These are phyloP conservation scores for Colletotrichum truncatum DNA, from an alignment of 2,329 filamentous ascomycete species.

Conservation along the genomic window DNA sequence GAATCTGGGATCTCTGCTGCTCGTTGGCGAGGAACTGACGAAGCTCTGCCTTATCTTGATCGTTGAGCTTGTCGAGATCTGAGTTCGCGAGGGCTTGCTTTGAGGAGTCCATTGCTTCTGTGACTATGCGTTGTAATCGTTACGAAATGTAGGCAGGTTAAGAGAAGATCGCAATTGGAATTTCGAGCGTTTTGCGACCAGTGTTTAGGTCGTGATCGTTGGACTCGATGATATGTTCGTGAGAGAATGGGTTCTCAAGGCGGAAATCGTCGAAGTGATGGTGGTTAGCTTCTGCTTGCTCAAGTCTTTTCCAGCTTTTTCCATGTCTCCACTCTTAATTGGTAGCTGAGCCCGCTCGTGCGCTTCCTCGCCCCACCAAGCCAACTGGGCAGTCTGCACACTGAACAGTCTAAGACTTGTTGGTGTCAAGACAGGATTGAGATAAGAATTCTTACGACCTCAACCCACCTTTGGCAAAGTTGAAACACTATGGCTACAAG, in stretches of 20 bases:
- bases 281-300: not conserved
- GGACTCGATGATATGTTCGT: too few relatives aligned
- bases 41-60: slow-evolving; percentile 86
- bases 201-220: too few relatives aligned
- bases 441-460: too few relatives aligned
- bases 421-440: too few relatives aligned
- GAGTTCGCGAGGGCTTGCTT: slow-evolving; percentile 56
- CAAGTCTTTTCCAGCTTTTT: not conserved
- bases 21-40: slow-evolving; percentile 87
- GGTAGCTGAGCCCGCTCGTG: not conserved
- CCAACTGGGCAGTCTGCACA: too few relatives aligned
- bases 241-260: not conserved
- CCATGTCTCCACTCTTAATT: not conserved
- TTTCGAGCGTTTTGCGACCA: too few relatives aligned
- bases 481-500: too few relatives aligned
- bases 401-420: too few relatives aligned
- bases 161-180: too few relatives aligned
- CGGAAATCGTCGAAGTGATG: not conserved
- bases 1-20: slow-evolving; percentile 80
- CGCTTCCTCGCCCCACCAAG: not conserved
- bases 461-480: too few relatives aligned
- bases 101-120: slow-evolving; percentile 43
- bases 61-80: slow-evolving; percentile 79
- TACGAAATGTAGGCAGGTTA: too few relatives aligned
- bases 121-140: not conserved